Evolutionary conservation across 2,329 filamentous ascomycete genomes (phyloP), one percentile per base, ranked within the genome.

Genomic region (Xylogone sp.): DNA sequence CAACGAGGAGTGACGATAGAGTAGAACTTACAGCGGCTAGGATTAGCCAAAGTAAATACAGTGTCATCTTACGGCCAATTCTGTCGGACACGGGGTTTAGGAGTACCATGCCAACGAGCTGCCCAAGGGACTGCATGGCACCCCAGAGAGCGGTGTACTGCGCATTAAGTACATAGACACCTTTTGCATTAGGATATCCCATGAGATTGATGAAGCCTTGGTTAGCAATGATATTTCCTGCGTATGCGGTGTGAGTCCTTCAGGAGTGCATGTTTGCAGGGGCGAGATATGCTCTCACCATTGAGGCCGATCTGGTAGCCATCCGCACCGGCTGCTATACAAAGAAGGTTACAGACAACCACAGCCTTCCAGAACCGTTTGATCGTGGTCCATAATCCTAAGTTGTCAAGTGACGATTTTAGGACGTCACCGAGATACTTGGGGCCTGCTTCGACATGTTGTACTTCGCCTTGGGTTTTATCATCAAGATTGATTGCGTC

Each of bases 11-110:
- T 7, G 7, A 43, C 8, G n/a, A 7, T 7, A 18, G 42, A 18
- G 20, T 7, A 43, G 42, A 43, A 43, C n/a, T 21, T 43, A 18
- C 45, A 31, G 49, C 42, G 47, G n/a, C 60, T 60, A 68, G 61
- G 21, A 68, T 57, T 13, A 61, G 46, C 66, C 65, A 68, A 50
- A 61, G 61, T 6, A 50, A 53, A 42, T 65, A 67, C 65, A 68
- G 66, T 29, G 65, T 53, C 0, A 54, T 51, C 50, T 68, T 68
- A 21, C 66, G 58, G 13, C 66, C 66, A 46, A 61, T 63, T 13
- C 56, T 56, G 43, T 52, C 56, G 0, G 64, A 63, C 2, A 65
- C 29, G 31, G 65, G 65, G 18, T 54, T 48, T 2, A 68, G 53
- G 3, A 49, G 56, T 4, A 62, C 59, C 59, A 55, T 55, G 22